Evolutionary conservation across 179 eudicot genomes (phyloP), one percentile per base, ranked within the genome.

Genomic region (Amaranthus tricolor): DNA sequence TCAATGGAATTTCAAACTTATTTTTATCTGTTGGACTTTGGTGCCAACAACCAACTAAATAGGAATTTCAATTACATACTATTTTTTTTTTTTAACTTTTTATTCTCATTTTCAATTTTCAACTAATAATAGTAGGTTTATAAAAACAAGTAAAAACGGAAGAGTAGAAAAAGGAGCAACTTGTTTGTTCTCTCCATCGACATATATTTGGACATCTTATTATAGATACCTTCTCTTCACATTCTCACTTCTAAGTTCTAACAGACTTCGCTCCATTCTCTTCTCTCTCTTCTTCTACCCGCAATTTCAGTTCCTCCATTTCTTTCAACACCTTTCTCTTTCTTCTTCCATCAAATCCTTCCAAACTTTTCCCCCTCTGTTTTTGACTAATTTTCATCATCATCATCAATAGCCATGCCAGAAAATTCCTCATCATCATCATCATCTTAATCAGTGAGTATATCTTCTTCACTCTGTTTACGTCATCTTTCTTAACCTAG

Each of bases 251-350:
- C 40, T 31, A 31, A 1, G 40, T 31, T 31, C 50, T 14, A 78
- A 73, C 64, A 52, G 58, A 59, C 53, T 68, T 48, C 21, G 31
- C 10, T 61, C 31, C 58, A 3, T 21, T 62, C 56, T 66, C 51
- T 45, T 11, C 51, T 62, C 62, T 65, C 71, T 47, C 43, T 5
- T 45, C 45, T 19, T 44, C 4, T 63, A 24, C 58, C 78, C 82
- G 66, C 0, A n/a, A 69, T 58, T 74, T 56, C 53, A 24, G 82
- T 74, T 2, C 54, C 21, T 68, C 82, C 78, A 69, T 17, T 7
- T 45, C 53, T 49, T 66, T 62, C 44, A 9, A 44, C 56, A 7
- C 54, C 40, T 19, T 45, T 45, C 49, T 45, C 60, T 50, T 16
- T 56, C 57, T 16, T 56, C 21, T 15, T 49, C 45, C 49, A n/a